These are phyloP conservation scores for Tolypocladium tropicale DNA, from an alignment of 2,329 filamentous ascomycete genomes.

Conservation along the genomic window DNA sequence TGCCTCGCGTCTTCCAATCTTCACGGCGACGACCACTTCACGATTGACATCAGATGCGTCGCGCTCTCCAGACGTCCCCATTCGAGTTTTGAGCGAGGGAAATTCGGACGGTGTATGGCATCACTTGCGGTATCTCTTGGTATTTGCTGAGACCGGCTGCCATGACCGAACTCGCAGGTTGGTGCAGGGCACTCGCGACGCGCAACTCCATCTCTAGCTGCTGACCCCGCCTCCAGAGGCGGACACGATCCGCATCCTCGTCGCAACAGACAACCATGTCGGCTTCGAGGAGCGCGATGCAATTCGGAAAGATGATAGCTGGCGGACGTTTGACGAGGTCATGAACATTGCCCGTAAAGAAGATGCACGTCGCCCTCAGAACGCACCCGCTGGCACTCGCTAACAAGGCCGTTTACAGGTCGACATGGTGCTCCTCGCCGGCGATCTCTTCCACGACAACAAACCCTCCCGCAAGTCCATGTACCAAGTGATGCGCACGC, in stretches of 20 bases:
- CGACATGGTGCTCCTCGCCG: constrained; percentile 92
- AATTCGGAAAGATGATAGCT: constrained; percentile 93
- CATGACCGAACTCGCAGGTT: constrained; percentile 22
- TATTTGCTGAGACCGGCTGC: background rate
- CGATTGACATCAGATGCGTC: background rate
- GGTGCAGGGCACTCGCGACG: background rate
- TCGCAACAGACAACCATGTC: constrained; percentile 96
- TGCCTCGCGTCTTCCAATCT: background rate
- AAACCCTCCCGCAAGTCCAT: constrained; percentile 92
- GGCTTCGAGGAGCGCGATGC: constrained; percentile 90
- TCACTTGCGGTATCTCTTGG: background rate
- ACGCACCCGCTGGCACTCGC: background rate
- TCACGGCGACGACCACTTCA: background rate
- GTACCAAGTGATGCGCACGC: constrained; percentile 93
- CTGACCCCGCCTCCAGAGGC: constrained; percentile 32
- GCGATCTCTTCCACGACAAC: constrained; percentile 96
- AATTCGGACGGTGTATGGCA: background rate
- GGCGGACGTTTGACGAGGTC: constrained; percentile 91
- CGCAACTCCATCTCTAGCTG: background rate
- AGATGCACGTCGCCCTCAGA: constrained; percentile 46
- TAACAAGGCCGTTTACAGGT: constrained; percentile 35
- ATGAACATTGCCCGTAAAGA: constrained; percentile 77
- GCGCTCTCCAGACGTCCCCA: too few species aligned
- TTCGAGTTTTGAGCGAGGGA: background rate
- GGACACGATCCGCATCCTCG: constrained; percentile 88